A percentile compares a stretch with the other conserved stretches of the same genome.
Evolutionary conservation across 108 stramenopile genomes (phyloP).

Genomic region (Phaeodactylum tricornutum): DNA sequence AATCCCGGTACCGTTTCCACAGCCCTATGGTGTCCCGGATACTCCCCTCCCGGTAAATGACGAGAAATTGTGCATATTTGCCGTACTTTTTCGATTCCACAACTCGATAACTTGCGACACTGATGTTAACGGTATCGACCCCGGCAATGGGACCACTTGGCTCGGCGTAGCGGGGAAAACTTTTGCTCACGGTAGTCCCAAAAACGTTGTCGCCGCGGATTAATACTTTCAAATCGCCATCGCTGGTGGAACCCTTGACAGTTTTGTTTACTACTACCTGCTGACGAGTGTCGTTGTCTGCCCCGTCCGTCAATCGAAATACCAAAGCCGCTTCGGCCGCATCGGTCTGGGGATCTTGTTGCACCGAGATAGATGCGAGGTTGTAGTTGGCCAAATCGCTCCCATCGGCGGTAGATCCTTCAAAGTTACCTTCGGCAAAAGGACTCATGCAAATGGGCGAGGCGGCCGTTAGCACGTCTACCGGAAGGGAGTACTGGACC

Average conservation of each 20-base stretch:
- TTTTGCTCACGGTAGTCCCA: slow-evolving; percentile 84
- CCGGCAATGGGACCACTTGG: slow-evolving; percentile 38
- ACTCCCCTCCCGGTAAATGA: slow-evolving; percentile 74
- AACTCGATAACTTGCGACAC: slow-evolving; percentile 80
- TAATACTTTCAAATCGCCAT: slow-evolving; percentile 49
- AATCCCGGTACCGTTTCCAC: slow-evolving; percentile 86
- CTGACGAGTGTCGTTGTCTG: slow-evolving; percentile 12
- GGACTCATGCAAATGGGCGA: slow-evolving; percentile 69
- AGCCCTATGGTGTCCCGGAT: slow-evolving; percentile 81
- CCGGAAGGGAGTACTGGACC: slow-evolving; percentile 67
- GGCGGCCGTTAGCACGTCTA: slow-evolving; percentile 68
- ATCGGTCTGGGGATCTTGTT: slow-evolving; percentile 32
- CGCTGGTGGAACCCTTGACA: slow-evolving; percentile 32
- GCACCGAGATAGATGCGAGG: slow-evolving; percentile 17
- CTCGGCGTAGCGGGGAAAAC: slow-evolving; percentile 40
- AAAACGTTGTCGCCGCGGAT: slow-evolving; percentile 74
- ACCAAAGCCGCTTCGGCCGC: slow-evolving; percentile 54
- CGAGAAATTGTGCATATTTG: slow-evolving; percentile 79
- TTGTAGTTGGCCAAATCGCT: slow-evolving; percentile 2
- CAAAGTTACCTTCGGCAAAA: slow-evolving; percentile 63
- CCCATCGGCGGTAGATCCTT: background rate
- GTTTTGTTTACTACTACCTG: slow-evolving; percentile 34
- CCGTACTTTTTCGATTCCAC: slow-evolving; percentile 57
- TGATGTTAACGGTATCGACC: slow-evolving; percentile 74
- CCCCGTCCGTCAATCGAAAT: slow-evolving; percentile 23